phyloP scores from a whole-genome alignment of 129 eudicot genomes.

The Kitagawia praeruptora region DNA sequence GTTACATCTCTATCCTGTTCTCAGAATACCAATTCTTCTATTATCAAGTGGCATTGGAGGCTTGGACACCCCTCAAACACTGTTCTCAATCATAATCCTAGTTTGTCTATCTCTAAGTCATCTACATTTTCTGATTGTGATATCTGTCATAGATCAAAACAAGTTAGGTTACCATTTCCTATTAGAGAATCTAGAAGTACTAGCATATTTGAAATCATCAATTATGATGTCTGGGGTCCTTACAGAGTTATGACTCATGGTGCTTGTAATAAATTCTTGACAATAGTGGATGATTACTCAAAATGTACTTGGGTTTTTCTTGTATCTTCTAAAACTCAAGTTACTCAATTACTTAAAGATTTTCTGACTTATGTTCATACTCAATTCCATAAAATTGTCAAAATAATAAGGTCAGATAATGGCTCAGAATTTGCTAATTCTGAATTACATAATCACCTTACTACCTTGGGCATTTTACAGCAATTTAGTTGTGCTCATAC shows the following conservation, averaged over 20 bases:
- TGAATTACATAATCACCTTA: too few species aligned
- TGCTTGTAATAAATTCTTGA: background rate
- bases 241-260: background rate
- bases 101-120: too few species aligned
- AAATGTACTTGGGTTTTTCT: background rate
- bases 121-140: background rate
- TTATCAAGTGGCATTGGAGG: background rate
- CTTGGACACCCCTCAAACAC: background rate
- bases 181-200: background rate
- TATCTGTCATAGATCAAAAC: background rate
- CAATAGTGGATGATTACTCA: background rate
- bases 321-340: background rate
- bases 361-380: background rate
- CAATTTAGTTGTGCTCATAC: too few species aligned
- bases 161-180: background rate
- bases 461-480: too few species aligned
- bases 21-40: too few species aligned
- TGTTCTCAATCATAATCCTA: too few species aligned
- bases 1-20: too few species aligned
- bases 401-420: background rate
- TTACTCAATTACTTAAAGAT: background rate
- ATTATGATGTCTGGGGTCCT: slow-evolving; percentile 11
- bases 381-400: background rate
- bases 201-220: background rate
- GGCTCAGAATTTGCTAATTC: too few species aligned